These are phyloP conservation scores for Podospora fimiseda DNA, from an alignment of 495 filamentous ascomycete genomes.

Conservation along the genomic window DNA sequence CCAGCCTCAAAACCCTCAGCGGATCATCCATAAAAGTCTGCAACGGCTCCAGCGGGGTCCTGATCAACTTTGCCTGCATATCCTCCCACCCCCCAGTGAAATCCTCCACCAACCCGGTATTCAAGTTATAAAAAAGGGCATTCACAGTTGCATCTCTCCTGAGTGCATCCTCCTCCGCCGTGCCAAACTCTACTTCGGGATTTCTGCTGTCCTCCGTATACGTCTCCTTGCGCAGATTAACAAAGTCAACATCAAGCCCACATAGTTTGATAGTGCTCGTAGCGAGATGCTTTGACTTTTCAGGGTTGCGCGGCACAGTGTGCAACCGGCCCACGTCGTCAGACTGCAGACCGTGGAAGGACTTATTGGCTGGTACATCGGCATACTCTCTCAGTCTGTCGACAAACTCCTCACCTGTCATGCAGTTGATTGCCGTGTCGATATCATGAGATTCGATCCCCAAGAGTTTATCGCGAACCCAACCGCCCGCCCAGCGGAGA, in stretches of 20 bases:
- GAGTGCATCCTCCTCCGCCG: slow-evolving; percentile 80
- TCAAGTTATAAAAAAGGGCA: slow-evolving; percentile 91
- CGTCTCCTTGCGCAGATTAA: slow-evolving; percentile 88
- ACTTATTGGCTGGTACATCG: slow-evolving; percentile 33
- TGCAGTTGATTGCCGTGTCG: slow-evolving; percentile 87
- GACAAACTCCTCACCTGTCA: slow-evolving; percentile 87
- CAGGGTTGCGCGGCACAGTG: slow-evolving; percentile 82
- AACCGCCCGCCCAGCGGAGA: slow-evolving; percentile 92
- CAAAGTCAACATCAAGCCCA: slow-evolving; percentile 85
- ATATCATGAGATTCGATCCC: slow-evolving; percentile 80
- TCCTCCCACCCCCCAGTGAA: slow-evolving; percentile 74
- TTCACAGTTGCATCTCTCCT: slow-evolving; percentile 92
- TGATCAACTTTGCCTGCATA: slow-evolving; percentile 63
- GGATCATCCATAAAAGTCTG: slow-evolving; percentile 96
- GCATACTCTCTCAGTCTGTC: slow-evolving; percentile 53
- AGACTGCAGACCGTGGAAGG: slow-evolving; percentile 41
- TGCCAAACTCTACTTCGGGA: slow-evolving; percentile 90
- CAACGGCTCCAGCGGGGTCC: slow-evolving; percentile 80
- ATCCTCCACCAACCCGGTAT: slow-evolving; percentile 72
- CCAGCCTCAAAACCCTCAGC: slow-evolving; percentile 76
- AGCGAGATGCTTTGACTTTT: slow-evolving; percentile 96
- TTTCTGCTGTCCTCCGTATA: slow-evolving; percentile 82
- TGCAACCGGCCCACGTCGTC: slow-evolving; percentile 59
- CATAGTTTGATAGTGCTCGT: slow-evolving; percentile 82
- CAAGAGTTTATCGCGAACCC: slow-evolving; percentile 95